phyloP scores from a whole-genome alignment of 176 grass and related monocot genomes.

The Avena insularis region DNA sequence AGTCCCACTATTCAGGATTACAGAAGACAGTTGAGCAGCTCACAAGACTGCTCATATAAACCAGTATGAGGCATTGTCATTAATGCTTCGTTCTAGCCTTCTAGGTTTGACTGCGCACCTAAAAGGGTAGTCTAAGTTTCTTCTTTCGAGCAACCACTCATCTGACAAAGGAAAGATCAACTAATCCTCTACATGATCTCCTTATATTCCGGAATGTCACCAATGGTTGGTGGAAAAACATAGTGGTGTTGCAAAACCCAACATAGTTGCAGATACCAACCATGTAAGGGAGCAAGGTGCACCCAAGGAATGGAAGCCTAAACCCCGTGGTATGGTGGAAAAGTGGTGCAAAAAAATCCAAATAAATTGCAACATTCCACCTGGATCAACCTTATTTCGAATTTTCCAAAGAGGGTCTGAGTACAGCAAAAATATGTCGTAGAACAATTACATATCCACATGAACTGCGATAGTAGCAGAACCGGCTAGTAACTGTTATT shows the following conservation, averaged over 20 bases:
- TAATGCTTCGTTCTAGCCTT: not conserved
- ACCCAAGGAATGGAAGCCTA: not conserved
- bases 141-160: not conserved
- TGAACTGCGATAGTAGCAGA: not conserved
- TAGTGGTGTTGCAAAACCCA: not conserved
- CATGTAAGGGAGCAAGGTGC: not conserved
- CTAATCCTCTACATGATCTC: not conserved
- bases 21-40: not conserved
- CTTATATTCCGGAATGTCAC: not conserved
- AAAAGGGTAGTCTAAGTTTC: constrained; percentile 19
- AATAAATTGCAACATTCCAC: not conserved
- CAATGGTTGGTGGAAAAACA: constrained; percentile 4
- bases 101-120: not conserved
- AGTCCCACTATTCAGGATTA: not conserved
- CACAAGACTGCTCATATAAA: not conserved
- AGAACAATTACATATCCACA: constrained; percentile 11
- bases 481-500: not conserved
- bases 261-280: not conserved
- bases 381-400: not conserved
- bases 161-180: constrained; percentile 15
- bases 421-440: not conserved
- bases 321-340: not conserved
- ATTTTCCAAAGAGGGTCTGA: not conserved
- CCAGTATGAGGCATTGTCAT: not conserved
- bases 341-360: not conserved